Conservation (phyloP, 2,329 filamentous ascomycete genomes). For the Helicocarpus griseus region DNA sequence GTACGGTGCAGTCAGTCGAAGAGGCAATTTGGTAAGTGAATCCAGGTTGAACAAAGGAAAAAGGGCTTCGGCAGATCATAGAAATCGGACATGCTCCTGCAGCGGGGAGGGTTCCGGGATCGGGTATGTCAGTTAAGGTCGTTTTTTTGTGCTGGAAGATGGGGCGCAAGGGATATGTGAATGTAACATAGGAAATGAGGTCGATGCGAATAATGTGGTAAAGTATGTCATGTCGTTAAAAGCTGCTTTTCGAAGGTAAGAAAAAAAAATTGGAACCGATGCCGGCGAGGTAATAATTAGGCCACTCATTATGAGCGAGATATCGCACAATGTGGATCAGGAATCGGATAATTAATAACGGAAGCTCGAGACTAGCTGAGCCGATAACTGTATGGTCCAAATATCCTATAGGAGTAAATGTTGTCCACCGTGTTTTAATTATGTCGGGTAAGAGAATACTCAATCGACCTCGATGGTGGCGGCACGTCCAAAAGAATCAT, state of each 20-base stretch:
- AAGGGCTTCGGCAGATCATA: not conserved
- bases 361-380: not conserved
- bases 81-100: not conserved
- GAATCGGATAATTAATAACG: not conserved
- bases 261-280: not conserved
- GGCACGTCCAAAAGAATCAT: slow-evolving; percentile 1
- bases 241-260: not conserved
- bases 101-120: not conserved
- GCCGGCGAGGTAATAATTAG: not conserved
- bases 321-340: slow-evolving; percentile 1
- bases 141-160: not conserved
- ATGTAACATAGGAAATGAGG: slow-evolving; percentile 5
- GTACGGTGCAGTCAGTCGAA: not conserved
- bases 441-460: not conserved
- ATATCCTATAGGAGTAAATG: not conserved
- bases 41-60: slow-evolving; percentile 1
- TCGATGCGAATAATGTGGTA: slow-evolving; percentile 2
- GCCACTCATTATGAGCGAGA: not conserved
- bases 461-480: not conserved
- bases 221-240: slow-evolving; percentile 7
- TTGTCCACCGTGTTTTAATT: not conserved
- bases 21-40: not conserved
- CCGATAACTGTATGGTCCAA: not conserved
- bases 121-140: too few species aligned
- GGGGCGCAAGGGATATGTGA: not conserved